A percentile compares a stretch with the other conserved stretches of the same genome.
Evolutionary conservation across 306 rosid genomes (phyloP).

Genomic region (Alnus rubra): DNA sequence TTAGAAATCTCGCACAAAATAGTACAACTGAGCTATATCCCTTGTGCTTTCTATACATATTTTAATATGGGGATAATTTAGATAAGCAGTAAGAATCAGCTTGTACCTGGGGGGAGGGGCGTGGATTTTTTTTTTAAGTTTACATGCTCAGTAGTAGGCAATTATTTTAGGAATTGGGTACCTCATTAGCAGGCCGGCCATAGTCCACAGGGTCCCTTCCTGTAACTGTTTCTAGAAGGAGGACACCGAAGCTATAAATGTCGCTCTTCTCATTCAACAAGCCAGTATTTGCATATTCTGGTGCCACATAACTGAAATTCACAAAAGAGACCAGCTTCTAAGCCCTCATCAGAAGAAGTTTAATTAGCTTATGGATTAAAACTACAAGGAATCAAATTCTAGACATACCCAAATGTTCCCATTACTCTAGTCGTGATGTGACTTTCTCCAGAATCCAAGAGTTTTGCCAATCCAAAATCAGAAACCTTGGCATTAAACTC

Average conservation of each 20-base stretch:
- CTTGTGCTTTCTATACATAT: no score
- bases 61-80: no score
- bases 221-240: conserved; percentile 81
- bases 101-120: neutral
- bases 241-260: conserved; percentile 95
- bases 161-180: conserved; percentile 28
- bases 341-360: neutral
- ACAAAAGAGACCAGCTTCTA: conserved; percentile 29
- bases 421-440: conserved; percentile 94
- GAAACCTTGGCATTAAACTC: conserved; percentile 95
- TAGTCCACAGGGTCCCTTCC: conserved; percentile 98
- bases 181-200: conserved; percentile 84
- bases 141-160: conserved; percentile 16
- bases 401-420: conserved; percentile 93
- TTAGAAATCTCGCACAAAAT: neutral
- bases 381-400: conserved; percentile 18
- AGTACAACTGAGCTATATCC: neutral
- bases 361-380: neutral
- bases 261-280: conserved; percentile 96
- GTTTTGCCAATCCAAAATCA: conserved; percentile 97
- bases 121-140: neutral
- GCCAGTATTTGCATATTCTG: conserved; percentile 95
- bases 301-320: conserved; percentile 86
- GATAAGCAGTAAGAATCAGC: neutral
- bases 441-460: conserved; percentile 92